phyloP scores from a whole-genome alignment of 106 monocot species.

The Allium sativum region DNA sequence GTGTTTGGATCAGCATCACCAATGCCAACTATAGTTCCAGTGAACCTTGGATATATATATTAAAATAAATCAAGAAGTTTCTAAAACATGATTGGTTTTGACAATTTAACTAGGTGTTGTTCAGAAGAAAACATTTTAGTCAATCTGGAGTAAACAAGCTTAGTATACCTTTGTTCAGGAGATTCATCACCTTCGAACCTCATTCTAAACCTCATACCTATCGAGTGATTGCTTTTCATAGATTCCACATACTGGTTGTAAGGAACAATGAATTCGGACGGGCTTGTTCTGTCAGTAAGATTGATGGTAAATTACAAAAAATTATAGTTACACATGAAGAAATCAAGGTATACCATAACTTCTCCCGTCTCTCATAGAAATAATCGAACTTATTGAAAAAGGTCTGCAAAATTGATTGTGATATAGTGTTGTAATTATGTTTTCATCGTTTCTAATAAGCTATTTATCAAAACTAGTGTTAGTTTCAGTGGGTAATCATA shows the following conservation, averaged over 20 bases:
- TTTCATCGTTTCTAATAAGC: too few relatives aligned
- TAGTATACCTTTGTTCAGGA: conserved; percentile 68
- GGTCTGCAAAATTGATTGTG: too few relatives aligned
- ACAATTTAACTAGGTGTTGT: background rate
- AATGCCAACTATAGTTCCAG: conserved; percentile 56
- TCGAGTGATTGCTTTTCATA: conserved; percentile 46
- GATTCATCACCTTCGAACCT: conserved; percentile 90
- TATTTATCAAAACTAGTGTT: too few relatives aligned
- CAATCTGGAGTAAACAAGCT: background rate
- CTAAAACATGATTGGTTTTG: background rate
- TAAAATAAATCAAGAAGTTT: background rate
- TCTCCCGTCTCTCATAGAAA: too few relatives aligned
- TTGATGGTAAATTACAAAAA: background rate
- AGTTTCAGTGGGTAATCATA: too few relatives aligned
- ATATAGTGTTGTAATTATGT: too few relatives aligned
- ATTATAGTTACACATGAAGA: conserved; percentile 5
- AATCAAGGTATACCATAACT: background rate
- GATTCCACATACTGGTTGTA: conserved; percentile 81
- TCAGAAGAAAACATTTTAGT: background rate
- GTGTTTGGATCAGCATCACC: conserved; percentile 44
- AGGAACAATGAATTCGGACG: conserved; percentile 76
- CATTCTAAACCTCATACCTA: conserved; percentile 81
- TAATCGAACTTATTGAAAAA: too few relatives aligned
- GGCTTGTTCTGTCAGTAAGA: conserved; percentile 45
- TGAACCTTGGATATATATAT: conserved; percentile 38